These are phyloP conservation scores for Basidiobolus meristosporus DNA, from an alignment of 371 early-diverging fungal species.

Conservation along the genomic window DNA sequence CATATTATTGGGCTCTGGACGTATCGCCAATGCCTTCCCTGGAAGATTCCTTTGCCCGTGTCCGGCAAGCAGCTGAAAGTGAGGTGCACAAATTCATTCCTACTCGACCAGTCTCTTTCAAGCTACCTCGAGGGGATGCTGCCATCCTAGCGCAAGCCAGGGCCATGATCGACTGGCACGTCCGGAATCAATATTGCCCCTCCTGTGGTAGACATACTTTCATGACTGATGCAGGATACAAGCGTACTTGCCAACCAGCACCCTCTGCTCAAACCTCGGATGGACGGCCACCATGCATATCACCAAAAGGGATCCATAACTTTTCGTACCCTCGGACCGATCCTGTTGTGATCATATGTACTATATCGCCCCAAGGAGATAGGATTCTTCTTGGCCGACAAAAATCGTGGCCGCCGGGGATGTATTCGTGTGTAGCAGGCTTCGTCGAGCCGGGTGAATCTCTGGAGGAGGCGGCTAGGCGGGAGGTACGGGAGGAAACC, in stretches of 20 bases:
- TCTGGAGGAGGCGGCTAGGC: conserved; percentile 51
- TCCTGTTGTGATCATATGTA: conserved; percentile 59
- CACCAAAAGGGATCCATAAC: too few relatives aligned
- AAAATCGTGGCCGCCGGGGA: conserved; percentile 35
- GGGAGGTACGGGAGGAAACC: conserved; percentile 68
- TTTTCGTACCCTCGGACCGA: conserved; percentile 64
- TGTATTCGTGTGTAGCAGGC: conserved; percentile 67
- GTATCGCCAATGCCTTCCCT: too few relatives aligned
- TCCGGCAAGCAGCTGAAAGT: too few relatives aligned
- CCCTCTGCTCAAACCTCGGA: too few relatives aligned
- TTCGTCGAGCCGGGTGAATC: conserved; percentile 75
- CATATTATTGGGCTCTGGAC: too few relatives aligned
- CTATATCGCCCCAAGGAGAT: conserved; percentile 34
- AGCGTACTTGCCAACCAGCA: conserved; percentile 29
- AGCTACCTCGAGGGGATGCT: neutral
- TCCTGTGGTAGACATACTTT: conserved; percentile 40
- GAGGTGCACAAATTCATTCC: too few relatives aligned
- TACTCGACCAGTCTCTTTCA: neutral
- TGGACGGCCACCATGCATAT: too few relatives aligned
- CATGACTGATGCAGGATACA: conserved; percentile 44
- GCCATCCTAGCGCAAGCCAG: conserved; percentile 1
- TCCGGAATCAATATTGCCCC: conserved; percentile 40
- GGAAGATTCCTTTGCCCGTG: too few relatives aligned
- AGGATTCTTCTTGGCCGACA: conserved; percentile 59
- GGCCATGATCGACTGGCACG: conserved; percentile 47